A percentile compares a stretch with the other conserved stretches of the same genome.
Evolutionary conservation across 2,329 filamentous ascomycete species (phyloP).

Genomic region (Capronia americana): DNA sequence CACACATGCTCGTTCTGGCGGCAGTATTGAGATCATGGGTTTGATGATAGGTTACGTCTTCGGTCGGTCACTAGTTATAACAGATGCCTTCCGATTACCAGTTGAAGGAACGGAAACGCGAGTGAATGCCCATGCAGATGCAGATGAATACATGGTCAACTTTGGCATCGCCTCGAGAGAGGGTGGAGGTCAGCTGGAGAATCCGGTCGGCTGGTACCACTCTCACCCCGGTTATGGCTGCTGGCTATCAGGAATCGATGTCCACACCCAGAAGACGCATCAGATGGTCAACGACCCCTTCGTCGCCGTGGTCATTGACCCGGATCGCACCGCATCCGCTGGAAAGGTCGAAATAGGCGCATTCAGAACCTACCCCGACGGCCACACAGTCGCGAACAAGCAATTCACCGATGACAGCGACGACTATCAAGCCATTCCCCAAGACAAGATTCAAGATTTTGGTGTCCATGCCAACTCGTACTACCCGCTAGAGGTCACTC

Average conservation of each 20-base stretch:
- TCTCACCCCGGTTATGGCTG: constrained; percentile 97
- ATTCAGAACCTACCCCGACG: constrained; percentile 86
- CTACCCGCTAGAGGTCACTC: constrained; percentile 87
- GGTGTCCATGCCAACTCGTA: constrained; percentile 90
- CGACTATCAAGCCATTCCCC: constrained; percentile 70
- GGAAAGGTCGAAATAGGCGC: constrained; percentile 97
- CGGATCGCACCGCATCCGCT: constrained; percentile 90
- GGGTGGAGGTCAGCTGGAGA: constrained; percentile 76
- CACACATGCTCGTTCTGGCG: constrained; percentile 96
- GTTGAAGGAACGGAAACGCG: constrained; percentile 98
- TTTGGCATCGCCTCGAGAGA: constrained; percentile 80
- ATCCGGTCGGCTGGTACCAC: constrained; percentile 98
- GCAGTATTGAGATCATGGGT: constrained; percentile 93
- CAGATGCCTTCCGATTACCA: constrained; percentile 89
- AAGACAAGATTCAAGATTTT: constrained; percentile 95
- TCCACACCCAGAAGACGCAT: constrained; percentile 83
- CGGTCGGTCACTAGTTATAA: constrained; percentile 83
- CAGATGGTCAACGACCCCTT: constrained; percentile 89
- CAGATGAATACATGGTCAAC: constrained; percentile 94
- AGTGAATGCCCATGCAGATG: constrained; percentile 93
- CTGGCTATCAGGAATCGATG: constrained; percentile 97
- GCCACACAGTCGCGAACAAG: constrained; percentile 66
- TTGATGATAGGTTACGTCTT: constrained; percentile 95
- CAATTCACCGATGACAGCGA: constrained; percentile 50
- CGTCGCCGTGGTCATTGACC: constrained; percentile 93